Evolutionary conservation across 768 basidiomycete genomes (phyloP), one percentile per base, ranked within the genome.

Genomic region (Chalciporus pseudorubinellus): DNA sequence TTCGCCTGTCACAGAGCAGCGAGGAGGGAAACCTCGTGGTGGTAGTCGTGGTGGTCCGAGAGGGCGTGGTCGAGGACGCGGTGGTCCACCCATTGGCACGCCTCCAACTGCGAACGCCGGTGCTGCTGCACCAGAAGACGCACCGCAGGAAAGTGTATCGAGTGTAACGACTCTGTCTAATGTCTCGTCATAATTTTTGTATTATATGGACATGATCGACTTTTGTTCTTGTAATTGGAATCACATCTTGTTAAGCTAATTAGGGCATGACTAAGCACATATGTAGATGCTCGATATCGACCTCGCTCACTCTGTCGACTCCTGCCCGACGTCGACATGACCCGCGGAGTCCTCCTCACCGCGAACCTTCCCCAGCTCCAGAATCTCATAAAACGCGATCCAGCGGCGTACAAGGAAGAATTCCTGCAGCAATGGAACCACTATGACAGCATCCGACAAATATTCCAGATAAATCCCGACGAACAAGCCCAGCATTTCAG

Each of bases 351-450:
- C 46, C 78, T 93, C 49, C 80, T 95, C 58, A 87, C 91, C 28
- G 82, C 89, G 14, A 95, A 95, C 64, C 81, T 98, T 9, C 95
- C 97, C 0, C 92, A 97, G 65, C 79, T 99, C 8, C 95, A 98
- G 69, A 98, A 98, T 67, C 78, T 98, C 47, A 94, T 99, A 69
- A 99, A 99, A 67, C 82, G 97, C 39, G 92, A 97, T 67, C 90
- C 95, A 3, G 70, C 74, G 9, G 85, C 82, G 0, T 98, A 99
- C 75, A 88, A 83, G 66, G 95, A 98, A 55, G 97, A 99, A 61
- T 99, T 98, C 60, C 66, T 94, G 14, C 92, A 92, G 57, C 95
- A 99, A 77, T 97, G 93, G 87, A 91, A 90, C 53, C 92, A 95
- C 69, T 98, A 95, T 72, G 82, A 89, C 59, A 89, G 85, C 57